Evolutionary conservation across 2,329 filamentous ascomycete species (phyloP), one percentile per base, ranked within the genome.

Genomic region (Xylariales sp.): DNA sequence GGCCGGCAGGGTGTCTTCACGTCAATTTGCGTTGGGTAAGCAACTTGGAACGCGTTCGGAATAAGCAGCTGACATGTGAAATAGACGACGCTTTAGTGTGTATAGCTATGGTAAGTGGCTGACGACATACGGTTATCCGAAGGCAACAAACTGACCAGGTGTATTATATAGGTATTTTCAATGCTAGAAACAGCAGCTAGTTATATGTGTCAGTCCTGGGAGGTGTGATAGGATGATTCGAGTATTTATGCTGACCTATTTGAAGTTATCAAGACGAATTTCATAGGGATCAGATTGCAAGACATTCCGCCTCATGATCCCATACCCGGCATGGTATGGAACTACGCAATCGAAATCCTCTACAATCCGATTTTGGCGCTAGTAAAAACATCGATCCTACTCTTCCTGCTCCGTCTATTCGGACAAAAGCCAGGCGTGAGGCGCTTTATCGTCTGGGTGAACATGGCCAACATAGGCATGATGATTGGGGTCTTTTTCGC

Each of bases 331-430:
- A 57, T 68, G 43, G 70, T 75, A 64, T 81, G 77, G 77, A 79
- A 78, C 70, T 83, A 79, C 49, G 71, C 79, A 18, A 78, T 79
- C 43, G 79, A 83, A 50, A 72, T 83, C 8, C 73, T 82, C 1
- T 84, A 84, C 75, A 84, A 83, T 59, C 82, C 83, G 0, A 81
- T 84, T 52, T 71, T 84, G 1, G 81, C 81, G 3, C 75, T 84
- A 9, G 79, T 83, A 64, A 84, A 84, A 71, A 78, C 79, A 1
- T 84, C 83, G 0, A 76, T 83, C 18, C 77, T 84, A 3, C 68
- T 84, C n/a, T 83, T 84, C 65, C 76, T 84, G n/a, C 76, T 82
- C 18, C 81, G 81, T 0, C 77, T 84, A 0, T 78, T 79, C 56
- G 73, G 79, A 18, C 74, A 80, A 62, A 81, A 81, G 64, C 72